Conservation (phyloP, 2,329 filamentous ascomycete genomes). For the Colletotrichum tanaceti region DNA sequence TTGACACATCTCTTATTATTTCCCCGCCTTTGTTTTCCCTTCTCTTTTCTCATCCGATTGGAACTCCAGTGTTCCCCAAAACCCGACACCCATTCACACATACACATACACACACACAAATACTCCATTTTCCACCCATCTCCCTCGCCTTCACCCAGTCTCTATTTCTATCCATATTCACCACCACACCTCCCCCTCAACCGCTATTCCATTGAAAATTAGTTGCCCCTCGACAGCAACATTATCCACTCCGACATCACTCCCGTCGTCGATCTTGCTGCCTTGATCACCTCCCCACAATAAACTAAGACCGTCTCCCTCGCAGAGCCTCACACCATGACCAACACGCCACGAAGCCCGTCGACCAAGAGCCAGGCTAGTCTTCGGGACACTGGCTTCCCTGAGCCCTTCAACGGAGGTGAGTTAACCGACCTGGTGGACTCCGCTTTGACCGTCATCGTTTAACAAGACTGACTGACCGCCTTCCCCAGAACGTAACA, state of each 20-base stretch:
- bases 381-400: slow-evolving; percentile 61
- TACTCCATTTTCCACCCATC: slow-evolving; percentile 2
- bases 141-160: background rate
- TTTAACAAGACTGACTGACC: slow-evolving; percentile 2
- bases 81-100: slow-evolving; percentile 8
- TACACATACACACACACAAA: slow-evolving; percentile 26
- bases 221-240: slow-evolving; percentile 12
- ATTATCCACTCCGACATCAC: background rate
- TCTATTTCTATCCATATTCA: slow-evolving; percentile 19
- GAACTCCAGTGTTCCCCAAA: slow-evolving; percentile 24
- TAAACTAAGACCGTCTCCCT: slow-evolving; percentile 32
- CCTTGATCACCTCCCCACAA: slow-evolving; percentile 16
- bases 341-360: slow-evolving; percentile 32
- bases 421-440: slow-evolving; percentile 41
- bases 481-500: slow-evolving; percentile 62
- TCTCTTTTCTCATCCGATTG: background rate
- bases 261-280: slow-evolving; percentile 11
- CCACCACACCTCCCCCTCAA: background rate
- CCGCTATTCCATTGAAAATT: slow-evolving; percentile 26
- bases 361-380: slow-evolving; percentile 37
- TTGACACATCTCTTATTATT: slow-evolving; percentile 13
- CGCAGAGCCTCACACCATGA: slow-evolving; percentile 37
- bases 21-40: slow-evolving; percentile 20
- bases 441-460: background rate
- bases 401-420: slow-evolving; percentile 62